Conservation (phyloP, 2,329 filamentous ascomycete genomes). For the Aspergillus hiratsukae region DNA sequence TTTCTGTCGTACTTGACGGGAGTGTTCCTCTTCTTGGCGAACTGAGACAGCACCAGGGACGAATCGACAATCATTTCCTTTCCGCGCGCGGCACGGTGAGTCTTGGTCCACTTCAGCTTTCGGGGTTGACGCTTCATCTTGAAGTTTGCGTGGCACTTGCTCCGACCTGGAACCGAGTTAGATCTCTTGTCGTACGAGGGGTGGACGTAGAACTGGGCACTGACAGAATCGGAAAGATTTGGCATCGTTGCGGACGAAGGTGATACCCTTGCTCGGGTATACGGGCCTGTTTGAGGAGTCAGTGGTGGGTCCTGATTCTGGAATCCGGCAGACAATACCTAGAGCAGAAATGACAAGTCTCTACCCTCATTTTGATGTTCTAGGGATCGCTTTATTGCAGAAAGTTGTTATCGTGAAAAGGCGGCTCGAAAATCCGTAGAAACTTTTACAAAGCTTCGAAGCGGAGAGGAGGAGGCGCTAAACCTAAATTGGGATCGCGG, state of each 20-base stretch:
- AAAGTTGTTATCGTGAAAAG: conserved; percentile 10
- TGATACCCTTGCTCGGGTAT: conserved; percentile 63
- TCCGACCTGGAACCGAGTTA: conserved; percentile 46
- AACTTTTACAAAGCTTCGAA: conserved; percentile 13
- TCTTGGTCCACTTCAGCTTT: conserved; percentile 96
- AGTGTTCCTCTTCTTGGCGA: conserved; percentile 87
- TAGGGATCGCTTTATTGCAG: not conserved
- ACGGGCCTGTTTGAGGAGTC: conserved; percentile 46
- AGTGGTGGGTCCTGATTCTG: not conserved
- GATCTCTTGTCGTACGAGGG: not conserved
- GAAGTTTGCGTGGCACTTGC: conserved; percentile 67
- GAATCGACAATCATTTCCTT: conserved; percentile 91
- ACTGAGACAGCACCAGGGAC: conserved; percentile 67
- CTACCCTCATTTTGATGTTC: conserved; percentile 32
- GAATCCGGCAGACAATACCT: not conserved
- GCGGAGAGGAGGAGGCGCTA: conserved; percentile 30
- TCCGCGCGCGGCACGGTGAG: conserved; percentile 77
- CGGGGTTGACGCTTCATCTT: conserved; percentile 98
- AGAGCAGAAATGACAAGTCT: conserved; percentile 69
- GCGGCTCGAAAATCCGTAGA: conserved; percentile 14
- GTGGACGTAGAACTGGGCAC: not conserved
- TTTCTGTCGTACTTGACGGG: conserved; percentile 95
- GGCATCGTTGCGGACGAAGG: conserved; percentile 51
- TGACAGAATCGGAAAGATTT: conserved; percentile 57
- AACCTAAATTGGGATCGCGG: conserved; percentile 26